These are phyloP conservation scores for Collybia mongolica DNA, from an alignment of 768 basidiomycete species.

Conservation along the genomic window DNA sequence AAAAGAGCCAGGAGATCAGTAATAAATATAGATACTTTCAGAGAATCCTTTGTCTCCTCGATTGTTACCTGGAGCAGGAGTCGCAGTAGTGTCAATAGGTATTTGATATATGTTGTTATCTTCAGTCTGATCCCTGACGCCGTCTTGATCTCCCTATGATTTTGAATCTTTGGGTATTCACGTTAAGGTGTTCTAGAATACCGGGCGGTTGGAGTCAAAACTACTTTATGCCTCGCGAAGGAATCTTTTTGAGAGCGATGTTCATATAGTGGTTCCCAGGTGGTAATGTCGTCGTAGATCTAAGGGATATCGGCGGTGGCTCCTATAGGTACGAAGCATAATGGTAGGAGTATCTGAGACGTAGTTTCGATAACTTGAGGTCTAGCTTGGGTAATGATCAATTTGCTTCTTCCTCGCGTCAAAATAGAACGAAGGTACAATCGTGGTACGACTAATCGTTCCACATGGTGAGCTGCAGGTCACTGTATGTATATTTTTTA, in stretches of 20 bases:
- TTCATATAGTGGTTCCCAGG: constrained; percentile 21
- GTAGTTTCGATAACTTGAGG: too few relatives aligned
- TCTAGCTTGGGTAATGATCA: too few relatives aligned
- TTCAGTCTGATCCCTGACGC: constrained; percentile 31
- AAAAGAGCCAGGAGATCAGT: too few relatives aligned
- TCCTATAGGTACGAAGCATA: neutral
- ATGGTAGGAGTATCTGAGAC: too few relatives aligned
- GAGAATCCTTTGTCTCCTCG: constrained; percentile 27
- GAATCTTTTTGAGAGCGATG: constrained; percentile 30
- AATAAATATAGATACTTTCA: neutral
- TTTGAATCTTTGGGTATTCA: constrained; percentile 22
- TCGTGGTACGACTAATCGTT: too few relatives aligned
- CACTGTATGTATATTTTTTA: too few relatives aligned
- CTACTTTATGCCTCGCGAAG: constrained; percentile 32
- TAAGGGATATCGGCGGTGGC: neutral
- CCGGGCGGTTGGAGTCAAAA: neutral
- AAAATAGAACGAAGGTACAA: too few relatives aligned
- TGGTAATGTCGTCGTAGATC: constrained; percentile 8
- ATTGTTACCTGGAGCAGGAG: constrained; percentile 28
- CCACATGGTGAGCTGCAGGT: too few relatives aligned
- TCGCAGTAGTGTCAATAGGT: too few relatives aligned
- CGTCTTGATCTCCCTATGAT: constrained; percentile 34
- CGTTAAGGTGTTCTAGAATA: neutral
- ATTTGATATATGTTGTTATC: constrained; percentile 32
- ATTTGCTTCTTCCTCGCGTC: too few relatives aligned